Evolutionary conservation across 2,329 filamentous ascomycete species (phyloP).

Genomic region (Sodiomyces alkalinus): DNA sequence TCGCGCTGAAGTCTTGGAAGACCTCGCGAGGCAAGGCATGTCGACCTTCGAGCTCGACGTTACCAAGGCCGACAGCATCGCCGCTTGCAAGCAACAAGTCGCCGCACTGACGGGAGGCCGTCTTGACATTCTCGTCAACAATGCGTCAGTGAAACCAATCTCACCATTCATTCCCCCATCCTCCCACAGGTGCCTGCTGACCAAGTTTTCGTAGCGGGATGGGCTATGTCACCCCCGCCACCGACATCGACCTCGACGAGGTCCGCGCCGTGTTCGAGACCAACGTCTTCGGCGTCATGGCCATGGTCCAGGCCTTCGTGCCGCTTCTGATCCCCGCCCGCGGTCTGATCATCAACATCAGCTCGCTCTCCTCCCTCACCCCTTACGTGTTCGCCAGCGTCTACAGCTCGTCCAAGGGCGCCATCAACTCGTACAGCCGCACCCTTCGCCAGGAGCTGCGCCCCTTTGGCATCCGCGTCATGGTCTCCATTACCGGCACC

Average conservation of each 20-base stretch:
- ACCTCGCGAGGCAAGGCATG: conserved; percentile 30
- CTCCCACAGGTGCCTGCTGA: conserved; percentile 1
- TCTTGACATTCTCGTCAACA: conserved; percentile 44
- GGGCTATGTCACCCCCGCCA: conserved; percentile 33
- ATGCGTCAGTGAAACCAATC: conserved; percentile 25
- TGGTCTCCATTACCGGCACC: conserved; percentile 39
- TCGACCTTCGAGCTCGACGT: conserved; percentile 37
- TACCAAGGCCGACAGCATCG: conserved; percentile 34
- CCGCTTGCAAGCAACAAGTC: conserved; percentile 29
- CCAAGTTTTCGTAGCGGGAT: conserved; percentile 27
- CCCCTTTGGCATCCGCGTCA: conserved; percentile 39
- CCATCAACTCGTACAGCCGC: conserved; percentile 36
- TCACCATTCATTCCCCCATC: no score
- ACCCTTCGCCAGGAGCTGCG: conserved; percentile 36
- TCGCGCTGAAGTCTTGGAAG: conserved; percentile 28
- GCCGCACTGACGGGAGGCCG: conserved; percentile 31
- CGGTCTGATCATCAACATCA: conserved; percentile 40
- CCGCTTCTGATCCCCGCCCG: conserved; percentile 31
- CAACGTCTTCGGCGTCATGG: conserved; percentile 43
- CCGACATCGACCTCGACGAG: conserved; percentile 35
- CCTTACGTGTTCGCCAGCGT: conserved; percentile 37
- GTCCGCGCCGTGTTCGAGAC: conserved; percentile 39
- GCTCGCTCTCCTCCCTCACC: conserved; percentile 32
- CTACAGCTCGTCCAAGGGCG: conserved; percentile 41
- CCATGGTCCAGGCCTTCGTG: conserved; percentile 35